These are phyloP conservation scores for Mycena metata DNA, from an alignment of 768 basidiomycete genomes.

Conservation along the genomic window DNA sequence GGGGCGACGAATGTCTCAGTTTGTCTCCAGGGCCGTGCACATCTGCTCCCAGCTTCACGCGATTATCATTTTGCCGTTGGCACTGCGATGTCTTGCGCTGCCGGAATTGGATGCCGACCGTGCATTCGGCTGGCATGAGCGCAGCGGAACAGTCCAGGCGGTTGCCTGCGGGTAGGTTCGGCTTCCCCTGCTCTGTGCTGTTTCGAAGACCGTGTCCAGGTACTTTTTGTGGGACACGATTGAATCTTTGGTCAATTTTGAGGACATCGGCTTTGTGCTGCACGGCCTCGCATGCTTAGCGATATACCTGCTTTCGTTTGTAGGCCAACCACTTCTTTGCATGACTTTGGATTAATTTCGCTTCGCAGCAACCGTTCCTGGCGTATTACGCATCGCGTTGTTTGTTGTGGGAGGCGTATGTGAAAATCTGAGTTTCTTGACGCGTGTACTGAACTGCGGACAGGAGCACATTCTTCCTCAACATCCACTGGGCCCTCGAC, in stretches of 20 bases:
- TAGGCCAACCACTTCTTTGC: conserved; percentile 51
- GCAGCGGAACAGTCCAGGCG: conserved; percentile 70
- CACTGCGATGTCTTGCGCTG: conserved; percentile 65
- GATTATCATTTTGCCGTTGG: conserved; percentile 73
- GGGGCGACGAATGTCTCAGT: conserved; percentile 3
- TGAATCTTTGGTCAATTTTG: conserved; percentile 77
- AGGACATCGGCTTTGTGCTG: conserved; percentile 79
- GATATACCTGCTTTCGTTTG: conserved; percentile 80
- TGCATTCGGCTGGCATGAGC: conserved; percentile 81
- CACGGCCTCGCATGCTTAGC: conserved; percentile 79
- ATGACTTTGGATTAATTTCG: conserved; percentile 5
- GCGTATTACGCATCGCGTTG: conserved; percentile 85
- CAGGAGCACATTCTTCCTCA: conserved; percentile 88
- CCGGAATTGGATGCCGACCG: conserved; percentile 68
- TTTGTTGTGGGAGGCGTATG: conserved; percentile 85
- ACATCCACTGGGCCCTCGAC: conserved; percentile 90
- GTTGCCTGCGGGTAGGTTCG: conserved; percentile 73
- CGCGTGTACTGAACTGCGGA: conserved; percentile 15
- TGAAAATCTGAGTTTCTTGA: conserved; percentile 22
- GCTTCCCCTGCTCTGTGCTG: conserved; percentile 8
- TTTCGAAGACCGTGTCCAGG: conserved; percentile 47
- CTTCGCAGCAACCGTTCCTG: conserved; percentile 75
- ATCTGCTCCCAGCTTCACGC: conserved; percentile 83
- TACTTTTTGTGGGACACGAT: conserved; percentile 90
- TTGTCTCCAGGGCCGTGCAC: conserved; percentile 70